Percentiles rank a stretch among this genome's conserved stretches.
phyloP scores from a whole-genome alignment of 306 rosid species.

The Datisca glomerata region DNA sequence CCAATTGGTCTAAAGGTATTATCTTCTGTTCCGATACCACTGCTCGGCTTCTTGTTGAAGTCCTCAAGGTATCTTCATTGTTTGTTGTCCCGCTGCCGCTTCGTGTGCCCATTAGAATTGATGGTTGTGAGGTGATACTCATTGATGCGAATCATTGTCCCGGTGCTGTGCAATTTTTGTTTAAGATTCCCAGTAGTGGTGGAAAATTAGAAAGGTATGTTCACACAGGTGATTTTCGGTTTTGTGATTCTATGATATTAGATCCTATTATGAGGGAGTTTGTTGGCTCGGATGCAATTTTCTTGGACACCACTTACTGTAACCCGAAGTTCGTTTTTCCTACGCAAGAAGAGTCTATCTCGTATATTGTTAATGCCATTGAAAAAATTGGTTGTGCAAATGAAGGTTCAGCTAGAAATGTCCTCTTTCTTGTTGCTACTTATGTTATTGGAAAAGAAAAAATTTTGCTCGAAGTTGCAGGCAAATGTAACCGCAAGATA shows the following conservation, averaged over 20 bases:
- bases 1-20: conserved; percentile 60
- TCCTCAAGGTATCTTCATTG: conserved; percentile 35
- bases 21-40: conserved; percentile 60
- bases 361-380: conserved; percentile 40
- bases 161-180: conserved; percentile 80
- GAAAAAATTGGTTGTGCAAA: conserved; percentile 23
- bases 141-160: conserved; percentile 85
- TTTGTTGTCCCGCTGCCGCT: conserved; percentile 45
- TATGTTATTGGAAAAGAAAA: conserved; percentile 88
- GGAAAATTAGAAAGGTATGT: conserved; percentile 40
- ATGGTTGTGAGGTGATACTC: conserved; percentile 39
- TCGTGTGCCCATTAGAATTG: conserved; percentile 26
- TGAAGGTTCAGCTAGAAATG: conserved; percentile 17
- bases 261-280: conserved; percentile 28
- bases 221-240: conserved; percentile 90
- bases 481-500: conserved; percentile 46
- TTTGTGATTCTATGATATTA: conserved; percentile 26
- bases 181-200: conserved; percentile 23
- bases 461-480: conserved; percentile 70
- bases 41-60: conserved; percentile 34
- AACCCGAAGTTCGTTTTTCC: conserved; percentile 76
- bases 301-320: conserved; percentile 80
- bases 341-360: conserved; percentile 54
- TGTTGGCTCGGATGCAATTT: conserved; percentile 62
- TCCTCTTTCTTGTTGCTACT: conserved; percentile 82